A percentile compares a stretch with the other conserved stretches of the same genome.
phyloP scores from a whole-genome alignment of 192 early-diverging fungal species.

The Backusella australiensis region DNA sequence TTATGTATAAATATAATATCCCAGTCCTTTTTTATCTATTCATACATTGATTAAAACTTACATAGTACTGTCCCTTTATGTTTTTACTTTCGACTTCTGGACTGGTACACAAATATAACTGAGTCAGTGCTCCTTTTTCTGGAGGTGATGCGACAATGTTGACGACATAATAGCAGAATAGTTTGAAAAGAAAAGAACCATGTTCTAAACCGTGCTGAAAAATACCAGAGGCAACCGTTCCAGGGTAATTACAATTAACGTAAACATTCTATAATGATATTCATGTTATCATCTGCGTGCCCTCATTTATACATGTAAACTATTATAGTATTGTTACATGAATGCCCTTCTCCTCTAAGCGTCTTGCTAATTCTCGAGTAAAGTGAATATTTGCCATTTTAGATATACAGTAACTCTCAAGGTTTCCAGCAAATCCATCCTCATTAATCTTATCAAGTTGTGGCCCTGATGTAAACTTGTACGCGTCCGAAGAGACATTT shows the following conservation, averaged over 20 bases:
- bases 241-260: no score
- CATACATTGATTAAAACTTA: neutral
- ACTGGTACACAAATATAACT: conserved; percentile 45
- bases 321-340: no score
- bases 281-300: no score
- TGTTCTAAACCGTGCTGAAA: no score
- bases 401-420: neutral
- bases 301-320: no score
- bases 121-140: conserved; percentile 38
- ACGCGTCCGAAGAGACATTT: conserved; percentile 18
- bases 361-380: conserved; percentile 19
- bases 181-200: no score
- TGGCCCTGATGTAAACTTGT: conserved; percentile 2
- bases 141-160: no score
- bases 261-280: no score
- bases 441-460: conserved; percentile 16
- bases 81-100: conserved; percentile 50
- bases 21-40: neutral
- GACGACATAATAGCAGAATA: no score
- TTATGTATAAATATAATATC: neutral
- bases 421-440: neutral
- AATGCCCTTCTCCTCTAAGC: conserved; percentile 10
- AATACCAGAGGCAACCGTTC: no score
- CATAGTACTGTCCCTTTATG: conserved; percentile 36
- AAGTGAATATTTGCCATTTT: conserved; percentile 23